Evolutionary conservation across 495 filamentous ascomycete species (phyloP).

Genomic region (Penicillium chermesinum): DNA sequence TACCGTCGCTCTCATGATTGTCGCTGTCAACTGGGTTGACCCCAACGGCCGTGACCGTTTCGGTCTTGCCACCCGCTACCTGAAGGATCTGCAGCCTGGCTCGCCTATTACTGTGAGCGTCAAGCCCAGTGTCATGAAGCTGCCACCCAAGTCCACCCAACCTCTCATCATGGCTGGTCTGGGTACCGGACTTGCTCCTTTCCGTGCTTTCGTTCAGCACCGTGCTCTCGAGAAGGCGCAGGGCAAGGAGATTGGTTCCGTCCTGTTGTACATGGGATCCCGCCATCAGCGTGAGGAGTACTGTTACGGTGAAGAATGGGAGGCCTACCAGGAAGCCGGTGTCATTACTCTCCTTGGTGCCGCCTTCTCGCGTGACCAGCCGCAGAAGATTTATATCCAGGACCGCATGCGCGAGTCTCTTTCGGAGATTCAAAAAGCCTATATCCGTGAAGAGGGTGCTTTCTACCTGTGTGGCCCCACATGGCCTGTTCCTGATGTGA

Average conservation of each 20-base stretch:
- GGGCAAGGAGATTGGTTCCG: conserved; percentile 88
- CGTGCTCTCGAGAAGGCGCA: conserved; percentile 94
- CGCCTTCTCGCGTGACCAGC: conserved; percentile 94
- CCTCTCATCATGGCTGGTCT: conserved; percentile 99
- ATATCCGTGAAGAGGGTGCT: conserved; percentile 78
- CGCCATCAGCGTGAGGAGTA: conserved; percentile 98
- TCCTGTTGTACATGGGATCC: conserved; percentile 93
- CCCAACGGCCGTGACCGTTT: conserved; percentile 81
- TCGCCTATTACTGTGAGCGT: conserved; percentile 80
- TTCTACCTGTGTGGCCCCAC: conserved; percentile 98
- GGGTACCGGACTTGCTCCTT: conserved; percentile 95
- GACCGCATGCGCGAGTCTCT: conserved; percentile 92
- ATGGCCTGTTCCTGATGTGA: conserved; percentile 99
- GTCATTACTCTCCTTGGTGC: conserved; percentile 91
- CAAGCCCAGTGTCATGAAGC: conserved; percentile 97
- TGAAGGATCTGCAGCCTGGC: conserved; percentile 68
- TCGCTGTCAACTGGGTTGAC: conserved; percentile 94
- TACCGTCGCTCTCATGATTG: conserved; percentile 89
- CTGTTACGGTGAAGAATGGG: conserved; percentile 98
- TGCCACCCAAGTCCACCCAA: conserved; percentile 76
- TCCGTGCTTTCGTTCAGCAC: conserved; percentile 97
- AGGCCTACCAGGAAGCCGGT: conserved; percentile 92
- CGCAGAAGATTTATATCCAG: conserved; percentile 98
- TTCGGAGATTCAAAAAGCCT: conserved; percentile 80
- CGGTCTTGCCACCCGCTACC: conserved; percentile 87